Evolutionary conservation across 176 grass and related monocot genomes (phyloP), one percentile per base, ranked within the genome.

Genomic region (Zoysia pacifica): DNA sequence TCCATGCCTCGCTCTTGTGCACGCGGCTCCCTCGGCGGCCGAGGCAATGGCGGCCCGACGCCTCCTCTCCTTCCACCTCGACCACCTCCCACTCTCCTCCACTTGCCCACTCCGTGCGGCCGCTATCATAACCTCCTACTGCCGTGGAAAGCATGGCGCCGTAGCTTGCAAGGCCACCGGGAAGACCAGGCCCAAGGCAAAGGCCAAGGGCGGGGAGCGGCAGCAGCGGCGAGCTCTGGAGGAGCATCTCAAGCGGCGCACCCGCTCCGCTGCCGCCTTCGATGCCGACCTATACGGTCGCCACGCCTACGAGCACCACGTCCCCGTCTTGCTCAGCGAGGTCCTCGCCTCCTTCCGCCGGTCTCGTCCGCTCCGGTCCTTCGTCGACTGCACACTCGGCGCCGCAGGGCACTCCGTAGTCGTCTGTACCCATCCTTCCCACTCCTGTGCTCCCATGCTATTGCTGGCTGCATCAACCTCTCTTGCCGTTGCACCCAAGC

Each of bases 311-410:
- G 59, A 58, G 40, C 70, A 84, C 75, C 93, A 97, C 74, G 73
- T 97, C 7, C 93, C 88, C 2, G 91, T 97, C 7, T n/a, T 97
- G 81, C 77, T 93, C 20, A 86, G 83, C 59, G 91, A 93, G 91
- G 93, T 97, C 62, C 86, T 93, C 74, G 78, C 81, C 74, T 75
- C 74, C 56, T 95, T 98, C 76, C 67, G 79, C 75, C 76, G 84
- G 64, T 75, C 82, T 5, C 62, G 88, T 52, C 52, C 48, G 49
- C 91, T 94, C 81, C 71, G 86, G 64, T 98, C 96, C 75, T 95
- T 94, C 86, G 90, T 98, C 62, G 90, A 98, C 72, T 98, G 90
- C 83, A 98, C 96, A 41, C 92, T 98, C 62, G 96, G 96, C 67
- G 92, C 92, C 54, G 96, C 81, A 7, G 90, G 89, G 16, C 96